These are phyloP conservation scores for Phytophthora citrophthora DNA, from an alignment of 352 stramenopile genomes.

Conservation along the genomic window DNA sequence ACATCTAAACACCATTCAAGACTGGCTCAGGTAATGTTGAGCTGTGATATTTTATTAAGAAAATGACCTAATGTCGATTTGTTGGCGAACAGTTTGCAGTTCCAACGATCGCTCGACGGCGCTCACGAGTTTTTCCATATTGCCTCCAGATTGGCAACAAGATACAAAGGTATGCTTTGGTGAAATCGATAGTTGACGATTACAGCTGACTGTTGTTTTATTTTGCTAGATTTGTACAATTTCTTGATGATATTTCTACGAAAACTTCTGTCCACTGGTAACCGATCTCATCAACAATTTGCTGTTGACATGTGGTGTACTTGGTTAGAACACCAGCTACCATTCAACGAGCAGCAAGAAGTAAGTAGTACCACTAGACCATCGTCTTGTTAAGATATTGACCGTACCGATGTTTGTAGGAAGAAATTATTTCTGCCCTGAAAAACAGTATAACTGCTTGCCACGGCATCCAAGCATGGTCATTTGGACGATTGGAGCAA, in stretches of 20 bases:
- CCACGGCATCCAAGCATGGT: conserved; percentile 45
- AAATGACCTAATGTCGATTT: conserved; percentile 4
- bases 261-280: conserved; percentile 70
- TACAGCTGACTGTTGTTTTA: not conserved
- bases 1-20: conserved; percentile 64
- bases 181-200: not conserved
- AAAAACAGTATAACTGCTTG: conserved; percentile 58
- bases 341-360: conserved; percentile 69
- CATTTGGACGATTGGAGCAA: conserved; percentile 50
- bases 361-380: conserved; percentile 28
- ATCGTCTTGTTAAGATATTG: not conserved
- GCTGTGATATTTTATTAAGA: not conserved
- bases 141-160: conserved; percentile 44
- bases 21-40: conserved; percentile 64
- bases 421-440: conserved; percentile 61
- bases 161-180: conserved; percentile 46
- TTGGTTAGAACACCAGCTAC: conserved; percentile 52
- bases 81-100: conserved; percentile 41
- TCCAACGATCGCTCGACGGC: conserved; percentile 49
- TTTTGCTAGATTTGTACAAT: conserved; percentile 66
- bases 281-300: conserved; percentile 54
- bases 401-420: conserved; percentile 22
- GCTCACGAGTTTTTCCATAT: conserved; percentile 57
- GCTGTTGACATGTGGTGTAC: conserved; percentile 77
- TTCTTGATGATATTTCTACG: conserved; percentile 85